Evolutionary conservation across 306 rosid genomes (phyloP), one percentile per base, ranked within the genome.

Genomic region (Betula pendula): DNA sequence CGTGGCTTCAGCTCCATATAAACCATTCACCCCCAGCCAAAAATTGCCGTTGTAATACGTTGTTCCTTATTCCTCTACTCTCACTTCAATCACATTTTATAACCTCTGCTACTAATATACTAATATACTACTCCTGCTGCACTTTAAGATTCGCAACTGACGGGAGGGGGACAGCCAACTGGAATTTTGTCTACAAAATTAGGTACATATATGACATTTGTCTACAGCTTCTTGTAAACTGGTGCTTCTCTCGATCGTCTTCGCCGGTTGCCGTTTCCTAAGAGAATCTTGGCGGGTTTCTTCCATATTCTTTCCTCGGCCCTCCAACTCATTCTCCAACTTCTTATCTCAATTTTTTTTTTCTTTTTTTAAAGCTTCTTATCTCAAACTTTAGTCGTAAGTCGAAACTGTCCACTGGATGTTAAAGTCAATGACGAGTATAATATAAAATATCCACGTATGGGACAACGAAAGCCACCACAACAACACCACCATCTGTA

Each of bases 181-280:
- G 15, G n/a, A 62, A 62, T 16, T 33, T 2, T 0, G 42, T 38
- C 42, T 38, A 38, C 8, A 62, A 62, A 31, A 62, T 17, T 27
- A n/a, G 13, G 3, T 27, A 7, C 8, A 8, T 19, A 4, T 2
- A 16, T 58, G 35, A 25, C 35, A 59, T 71, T 31, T 71, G n/a
- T 4, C 63, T 8, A 15, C 13, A 49, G 9, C 4, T 31, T 17
- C 25, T 50, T 49, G 47, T 71, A 49, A 19, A 17, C 0, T 16
- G 60, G 22, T 47, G 43, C 24, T 29, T 29, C 45, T 29, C 12
- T 71, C 27, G n/a, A n/a, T 31, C 1, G 63, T 33, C 65, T 8
- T 51, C 22, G 49, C 25, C 35, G 75, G 75, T 71, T 71, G 75
- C 65, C 49, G 20, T 51, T 71, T 71, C 45, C 33, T 7, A 71